Conservation (phyloP, 352 stramenopile species). For the Plasmopara muralis region DNA sequence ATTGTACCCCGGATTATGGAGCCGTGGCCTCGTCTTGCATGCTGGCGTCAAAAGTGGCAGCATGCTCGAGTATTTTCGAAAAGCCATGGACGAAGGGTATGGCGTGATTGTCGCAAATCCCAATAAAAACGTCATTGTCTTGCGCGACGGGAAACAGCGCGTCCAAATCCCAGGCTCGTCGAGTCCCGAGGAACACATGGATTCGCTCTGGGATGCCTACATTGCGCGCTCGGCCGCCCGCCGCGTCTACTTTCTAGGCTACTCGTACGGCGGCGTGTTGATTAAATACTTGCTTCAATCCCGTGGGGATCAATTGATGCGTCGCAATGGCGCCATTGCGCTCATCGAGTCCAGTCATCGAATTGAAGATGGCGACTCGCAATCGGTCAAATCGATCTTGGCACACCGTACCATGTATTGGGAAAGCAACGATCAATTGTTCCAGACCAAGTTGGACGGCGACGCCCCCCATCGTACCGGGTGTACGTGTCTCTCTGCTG, state of each 20-base stretch:
- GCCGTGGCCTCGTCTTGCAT: constrained; percentile 74
- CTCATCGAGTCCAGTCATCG: constrained; percentile 84
- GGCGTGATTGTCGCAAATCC: constrained; percentile 86
- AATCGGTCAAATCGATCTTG: constrained; percentile 82
- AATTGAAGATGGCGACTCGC: constrained; percentile 79
- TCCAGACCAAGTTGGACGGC: constrained; percentile 71
- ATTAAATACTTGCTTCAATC: constrained; percentile 88
- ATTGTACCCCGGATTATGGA: constrained; percentile 81
- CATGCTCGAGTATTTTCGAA: constrained; percentile 87
- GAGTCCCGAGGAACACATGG: constrained; percentile 84
- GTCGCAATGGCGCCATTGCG: constrained; percentile 77
- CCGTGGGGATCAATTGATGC: constrained; percentile 79
- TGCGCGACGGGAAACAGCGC: constrained; percentile 72
- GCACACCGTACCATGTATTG: constrained; percentile 87
- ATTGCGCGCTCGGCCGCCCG: constrained; percentile 46
- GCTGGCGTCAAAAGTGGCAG: constrained; percentile 80
- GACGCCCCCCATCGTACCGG: constrained; percentile 77
- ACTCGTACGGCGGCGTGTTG: constrained; percentile 82
- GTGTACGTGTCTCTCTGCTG: constrained; percentile 76
- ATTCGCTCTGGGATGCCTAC: constrained; percentile 84
- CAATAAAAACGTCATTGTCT: constrained; percentile 86
- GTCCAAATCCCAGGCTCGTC: constrained; percentile 78
- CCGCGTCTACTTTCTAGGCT: constrained; percentile 82
- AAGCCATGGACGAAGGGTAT: constrained; percentile 78
- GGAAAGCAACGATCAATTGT: constrained; percentile 74